Conservation (phyloP, 2,329 filamentous ascomycete genomes). For the Paecilomyces sp. region DNA sequence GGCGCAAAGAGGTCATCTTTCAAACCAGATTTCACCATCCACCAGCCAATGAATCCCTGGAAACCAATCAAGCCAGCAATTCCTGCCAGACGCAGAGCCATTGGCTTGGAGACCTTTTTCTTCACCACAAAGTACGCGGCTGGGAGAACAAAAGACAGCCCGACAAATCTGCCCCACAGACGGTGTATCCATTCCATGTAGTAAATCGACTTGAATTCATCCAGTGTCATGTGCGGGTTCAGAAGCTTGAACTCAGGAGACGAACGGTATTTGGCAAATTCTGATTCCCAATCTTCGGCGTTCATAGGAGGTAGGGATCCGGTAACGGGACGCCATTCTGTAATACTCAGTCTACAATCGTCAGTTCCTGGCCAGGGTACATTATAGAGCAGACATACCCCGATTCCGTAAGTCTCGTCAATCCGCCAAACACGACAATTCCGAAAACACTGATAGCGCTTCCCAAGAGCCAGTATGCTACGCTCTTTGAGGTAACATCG, state of each 20-base stretch:
- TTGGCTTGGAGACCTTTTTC: slow-evolving; percentile 67
- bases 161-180: slow-evolving; percentile 87
- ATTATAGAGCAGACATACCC: slow-evolving; percentile 52
- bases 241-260: slow-evolving; percentile 89
- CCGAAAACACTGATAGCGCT: slow-evolving; percentile 93
- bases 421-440: slow-evolving; percentile 88
- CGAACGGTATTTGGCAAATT: slow-evolving; percentile 85
- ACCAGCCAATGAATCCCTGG: slow-evolving; percentile 95
- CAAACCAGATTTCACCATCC: slow-evolving; percentile 97
- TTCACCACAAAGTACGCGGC: slow-evolving; percentile 81
- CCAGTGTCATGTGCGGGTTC: slow-evolving; percentile 86
- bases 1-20: slow-evolving; percentile 93
- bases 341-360: slow-evolving; percentile 73
- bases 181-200: slow-evolving; percentile 99
- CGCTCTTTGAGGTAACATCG: slow-evolving; percentile 62
- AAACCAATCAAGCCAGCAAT: slow-evolving; percentile 89
- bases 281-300: slow-evolving; percentile 76
- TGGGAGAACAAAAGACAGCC: slow-evolving; percentile 80
- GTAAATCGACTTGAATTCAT: slow-evolving; percentile 98
- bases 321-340: slow-evolving; percentile 96
- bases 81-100: slow-evolving; percentile 69
- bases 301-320: slow-evolving; percentile 80
- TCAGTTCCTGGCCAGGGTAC: slow-evolving; percentile 2
- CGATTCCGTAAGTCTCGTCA: slow-evolving; percentile 92
- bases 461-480: slow-evolving; percentile 87